Evolutionary conservation across 2,329 filamentous ascomycete species (phyloP).

Genomic region (Calcarisporium arbuscula): DNA sequence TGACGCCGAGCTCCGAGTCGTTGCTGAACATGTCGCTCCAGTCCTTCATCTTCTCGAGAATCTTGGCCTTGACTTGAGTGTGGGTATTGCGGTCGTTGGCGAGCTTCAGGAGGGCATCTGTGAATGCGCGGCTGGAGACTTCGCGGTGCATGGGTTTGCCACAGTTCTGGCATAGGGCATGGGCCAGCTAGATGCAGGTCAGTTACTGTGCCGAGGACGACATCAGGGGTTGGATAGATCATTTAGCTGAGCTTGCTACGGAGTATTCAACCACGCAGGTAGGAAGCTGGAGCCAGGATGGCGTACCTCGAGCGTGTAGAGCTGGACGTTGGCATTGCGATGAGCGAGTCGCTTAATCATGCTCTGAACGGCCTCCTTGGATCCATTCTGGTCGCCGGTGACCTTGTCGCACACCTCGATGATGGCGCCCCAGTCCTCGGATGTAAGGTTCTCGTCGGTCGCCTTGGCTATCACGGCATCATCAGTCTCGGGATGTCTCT

Average conservation of each 20-base stretch:
- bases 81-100: constrained; percentile 94
- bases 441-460: constrained; percentile 95
- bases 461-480: constrained; percentile 51
- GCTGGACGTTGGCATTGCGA: constrained; percentile 90
- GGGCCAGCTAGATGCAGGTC: constrained; percentile 60
- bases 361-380: constrained; percentile 81
- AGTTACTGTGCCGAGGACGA: too few relatives aligned
- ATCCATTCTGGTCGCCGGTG: constrained; percentile 45
- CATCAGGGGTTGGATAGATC: background rate
- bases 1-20: constrained; percentile 89
- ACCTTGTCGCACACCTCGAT: constrained; percentile 60
- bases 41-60: constrained; percentile 90
- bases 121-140: constrained; percentile 85
- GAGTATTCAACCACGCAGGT: too few relatives aligned
- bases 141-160: constrained; percentile 82
- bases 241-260: background rate
- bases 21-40: constrained; percentile 93
- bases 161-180: constrained; percentile 88
- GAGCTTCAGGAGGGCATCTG: constrained; percentile 83
- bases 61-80: constrained; percentile 93
- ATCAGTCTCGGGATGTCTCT: constrained; percentile 9
- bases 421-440: constrained; percentile 63
- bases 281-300: constrained; percentile 3
- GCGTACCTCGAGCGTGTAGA: constrained; percentile 80
- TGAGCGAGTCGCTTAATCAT: constrained; percentile 90